Base-by-base conservation (phyloP, 371 early-diverging fungal species). In the Mortierella sp. region DNA sequence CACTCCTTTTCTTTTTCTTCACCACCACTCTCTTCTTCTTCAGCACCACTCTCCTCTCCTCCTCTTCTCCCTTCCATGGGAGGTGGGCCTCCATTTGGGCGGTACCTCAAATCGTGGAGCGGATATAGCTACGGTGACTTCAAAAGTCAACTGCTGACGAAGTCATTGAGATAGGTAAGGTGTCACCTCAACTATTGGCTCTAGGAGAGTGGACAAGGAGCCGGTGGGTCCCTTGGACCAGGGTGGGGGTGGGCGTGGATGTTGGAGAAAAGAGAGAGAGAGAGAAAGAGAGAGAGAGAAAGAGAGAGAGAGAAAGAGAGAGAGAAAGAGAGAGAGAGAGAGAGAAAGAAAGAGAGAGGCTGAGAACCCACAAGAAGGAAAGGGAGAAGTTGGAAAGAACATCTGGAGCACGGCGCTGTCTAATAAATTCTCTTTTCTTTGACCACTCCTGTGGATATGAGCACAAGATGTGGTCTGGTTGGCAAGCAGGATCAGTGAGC, bases 241-340 rank as follows among this genome's bases (percentile, higher is more conserved):
- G 50, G n/a, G 18, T 47, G 18, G 50, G 18, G 18, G 18, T 18
- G 50, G 50, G 50, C 50, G 21, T 21, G 16, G 21, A 18, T 18
- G n/a, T 50, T 50, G 18, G 21, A 23, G 19, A 44, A 37, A 7
- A 15, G 59, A 6, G 15, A 47, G 23, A 48, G 23, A 47, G 66
- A 66, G 52, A 25, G 37, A 50, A 26, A 61, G 28, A 7, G 29
- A 5, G 26, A 21, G 28, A 61, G 28, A 25, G 26, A 28, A 61
- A 16, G 29, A 60, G 25, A 59, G n/a, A 45, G 45, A 59, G 26
- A 44, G 48, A 44, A 26, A 21, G 28, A 44, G 26, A 60, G 60
- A 60, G 60, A 43, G 21, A 26, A 14, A 60, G 9, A 47, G 47
- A 19, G 46, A 43, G 19, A 46, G 26, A 44, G 45, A 37, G 46